These are phyloP conservation scores for Stachybotrys chartarum DNA, from an alignment of 2,329 filamentous ascomycete species.

Conservation along the genomic window DNA sequence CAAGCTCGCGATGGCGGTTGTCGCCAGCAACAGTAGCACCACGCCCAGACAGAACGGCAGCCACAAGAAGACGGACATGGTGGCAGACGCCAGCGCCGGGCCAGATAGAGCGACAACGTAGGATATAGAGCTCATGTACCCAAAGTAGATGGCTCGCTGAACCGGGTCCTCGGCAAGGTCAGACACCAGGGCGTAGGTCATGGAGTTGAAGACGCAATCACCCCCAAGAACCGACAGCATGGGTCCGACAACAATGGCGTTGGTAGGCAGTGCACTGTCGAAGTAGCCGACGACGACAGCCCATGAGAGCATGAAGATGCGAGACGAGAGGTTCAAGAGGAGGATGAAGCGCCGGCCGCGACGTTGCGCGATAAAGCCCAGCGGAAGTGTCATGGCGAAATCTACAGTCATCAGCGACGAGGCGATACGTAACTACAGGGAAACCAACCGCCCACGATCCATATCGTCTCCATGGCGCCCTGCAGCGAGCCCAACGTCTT, in stretches of 20 bases:
- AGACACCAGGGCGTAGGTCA: constrained; percentile 38
- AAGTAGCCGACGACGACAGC: constrained; percentile 13
- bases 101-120: constrained; percentile 39
- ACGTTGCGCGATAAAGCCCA: constrained; percentile 36
- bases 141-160: constrained; percentile 41
- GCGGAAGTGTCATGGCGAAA: constrained; percentile 40
- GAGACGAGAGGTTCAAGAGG: constrained; percentile 34
- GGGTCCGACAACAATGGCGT: constrained; percentile 30
- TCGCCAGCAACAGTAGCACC: constrained; percentile 7
- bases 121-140: constrained; percentile 40
- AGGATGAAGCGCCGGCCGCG: constrained; percentile 32
- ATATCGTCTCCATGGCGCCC: constrained; percentile 40
- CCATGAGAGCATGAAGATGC: constrained; percentile 15
- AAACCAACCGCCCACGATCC: constrained; percentile 38
- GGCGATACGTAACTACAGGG: neutral
- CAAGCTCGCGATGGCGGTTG: constrained; percentile 8
- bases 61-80: constrained; percentile 35
- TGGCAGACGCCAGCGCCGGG: constrained; percentile 36
- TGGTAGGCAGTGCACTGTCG: constrained; percentile 10
- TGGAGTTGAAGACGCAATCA: constrained; percentile 44
- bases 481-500: constrained; percentile 43
- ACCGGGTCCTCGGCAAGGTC: constrained; percentile 35
- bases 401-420: constrained; percentile 21
- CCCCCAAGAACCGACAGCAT: constrained; percentile 38
- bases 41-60: constrained; percentile 29